phyloP scores from a whole-genome alignment of 305 asterid genomes.

The Rubia balearica region DNA sequence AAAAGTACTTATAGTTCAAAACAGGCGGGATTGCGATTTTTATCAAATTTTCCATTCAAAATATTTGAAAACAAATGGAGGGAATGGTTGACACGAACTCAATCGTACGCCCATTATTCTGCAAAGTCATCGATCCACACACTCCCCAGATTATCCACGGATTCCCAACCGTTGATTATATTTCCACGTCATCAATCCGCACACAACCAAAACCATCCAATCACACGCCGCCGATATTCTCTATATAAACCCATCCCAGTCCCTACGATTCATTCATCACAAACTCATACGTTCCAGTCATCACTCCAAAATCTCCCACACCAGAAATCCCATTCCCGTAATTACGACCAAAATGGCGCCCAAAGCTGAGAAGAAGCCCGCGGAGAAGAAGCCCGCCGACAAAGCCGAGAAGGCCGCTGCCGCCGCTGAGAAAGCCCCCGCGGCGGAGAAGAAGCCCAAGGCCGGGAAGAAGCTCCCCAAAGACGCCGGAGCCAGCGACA shows the following conservation, averaged over 20 bases:
- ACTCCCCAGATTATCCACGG: not conserved
- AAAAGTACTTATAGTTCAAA: no score
- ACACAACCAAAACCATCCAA: slow-evolving; percentile 8
- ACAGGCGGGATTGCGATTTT: not conserved
- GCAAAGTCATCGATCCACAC: not conserved
- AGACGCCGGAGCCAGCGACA: not conserved
- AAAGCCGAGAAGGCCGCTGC: slow-evolving; percentile 22
- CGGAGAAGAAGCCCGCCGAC: slow-evolving; percentile 29
- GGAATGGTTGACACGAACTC: not conserved
- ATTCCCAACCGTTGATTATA: not conserved
- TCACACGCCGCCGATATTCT: not conserved
- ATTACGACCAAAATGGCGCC: slow-evolving; percentile 27
- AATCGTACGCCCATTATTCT: not conserved
- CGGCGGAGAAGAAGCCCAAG: no score
- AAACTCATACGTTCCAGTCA: not conserved
- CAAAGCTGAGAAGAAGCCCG: slow-evolving; percentile 34
- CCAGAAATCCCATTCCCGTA: not conserved
- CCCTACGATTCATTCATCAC: no score
- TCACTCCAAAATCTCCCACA: no score
- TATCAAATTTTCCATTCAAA: not conserved
- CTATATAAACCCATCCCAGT: not conserved
- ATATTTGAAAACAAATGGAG: not conserved
- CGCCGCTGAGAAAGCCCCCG: no score
- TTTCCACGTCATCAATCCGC: slow-evolving; percentile 20
- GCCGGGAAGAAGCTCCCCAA: no score